A percentile compares a stretch with the other conserved stretches of the same genome.
Evolutionary conservation across 1,284 basidiomycete species (phyloP).

Genomic region (Cryptococcus sp.): DNA sequence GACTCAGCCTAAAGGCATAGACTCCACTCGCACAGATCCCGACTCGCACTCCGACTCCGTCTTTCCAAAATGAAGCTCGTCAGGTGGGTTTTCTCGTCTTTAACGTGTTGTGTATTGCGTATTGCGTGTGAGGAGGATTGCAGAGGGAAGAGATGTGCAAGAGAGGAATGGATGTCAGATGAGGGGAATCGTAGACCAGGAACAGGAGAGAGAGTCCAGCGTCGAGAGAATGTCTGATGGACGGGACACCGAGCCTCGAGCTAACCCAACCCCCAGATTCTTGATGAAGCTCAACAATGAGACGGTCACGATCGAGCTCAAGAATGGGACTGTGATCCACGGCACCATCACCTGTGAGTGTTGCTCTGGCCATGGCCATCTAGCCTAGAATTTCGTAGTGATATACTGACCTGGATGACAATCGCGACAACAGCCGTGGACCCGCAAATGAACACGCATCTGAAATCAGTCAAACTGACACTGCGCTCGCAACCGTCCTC

Average conservation of each 20-base stretch:
- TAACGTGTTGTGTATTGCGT: not conserved
- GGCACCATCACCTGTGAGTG: constrained; percentile 92
- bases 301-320: constrained; percentile 96
- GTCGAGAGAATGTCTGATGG: not conserved
- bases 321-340: constrained; percentile 93
- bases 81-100: constrained; percentile 40
- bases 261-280: constrained; percentile 63
- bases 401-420: not conserved
- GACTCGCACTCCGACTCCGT: constrained; percentile 41
- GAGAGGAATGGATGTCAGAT: not conserved
- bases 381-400: not conserved
- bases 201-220: not conserved
- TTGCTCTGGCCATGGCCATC: not conserved
- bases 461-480: constrained; percentile 97
- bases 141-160: not conserved
- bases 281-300: constrained; percentile 99
- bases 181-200: not conserved
- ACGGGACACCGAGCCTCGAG: not conserved
- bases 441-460: constrained; percentile 96
- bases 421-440: constrained; percentile 68
- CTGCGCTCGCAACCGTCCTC: constrained; percentile 69
- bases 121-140: not conserved
- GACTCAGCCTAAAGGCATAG: not conserved
- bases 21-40: constrained; percentile 2
- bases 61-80: constrained; percentile 56